phyloP scores from a whole-genome alignment of 2,329 filamentous ascomycete genomes.

The Fonsecaea pugnacius region DNA sequence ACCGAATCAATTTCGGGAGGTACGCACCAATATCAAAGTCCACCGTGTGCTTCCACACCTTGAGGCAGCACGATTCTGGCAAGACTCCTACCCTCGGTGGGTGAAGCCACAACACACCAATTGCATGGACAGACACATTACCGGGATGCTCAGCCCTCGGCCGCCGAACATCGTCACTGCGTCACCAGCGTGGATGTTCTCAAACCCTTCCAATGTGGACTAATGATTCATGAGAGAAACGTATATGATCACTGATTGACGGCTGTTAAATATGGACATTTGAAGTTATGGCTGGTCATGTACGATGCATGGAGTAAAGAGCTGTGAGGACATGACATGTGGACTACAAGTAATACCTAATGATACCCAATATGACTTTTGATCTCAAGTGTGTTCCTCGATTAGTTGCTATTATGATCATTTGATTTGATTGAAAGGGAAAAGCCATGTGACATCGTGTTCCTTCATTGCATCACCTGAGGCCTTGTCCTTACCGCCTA shows the following conservation, averaged over 20 bases:
- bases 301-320: background rate
- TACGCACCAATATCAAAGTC: background rate
- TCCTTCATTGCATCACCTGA: background rate
- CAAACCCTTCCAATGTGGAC: background rate
- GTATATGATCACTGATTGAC: background rate
- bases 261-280: background rate
- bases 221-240: background rate
- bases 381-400: background rate
- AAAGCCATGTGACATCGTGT: slow-evolving; percentile 3
- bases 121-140: background rate
- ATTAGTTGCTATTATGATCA: background rate
- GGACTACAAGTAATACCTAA: background rate
- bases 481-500: background rate
- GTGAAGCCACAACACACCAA: background rate
- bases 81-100: background rate
- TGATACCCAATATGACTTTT: background rate
- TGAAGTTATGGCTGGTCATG: slow-evolving; percentile 1
- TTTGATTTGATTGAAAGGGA: background rate
- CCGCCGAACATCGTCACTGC: background rate
- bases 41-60: background rate
- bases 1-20: background rate
- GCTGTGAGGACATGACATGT: background rate
- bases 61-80: background rate
- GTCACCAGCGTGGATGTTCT: background rate
- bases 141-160: background rate